phyloP scores from a whole-genome alignment of 2,329 filamentous ascomycete genomes.

The Fusarium decemcellulare region DNA sequence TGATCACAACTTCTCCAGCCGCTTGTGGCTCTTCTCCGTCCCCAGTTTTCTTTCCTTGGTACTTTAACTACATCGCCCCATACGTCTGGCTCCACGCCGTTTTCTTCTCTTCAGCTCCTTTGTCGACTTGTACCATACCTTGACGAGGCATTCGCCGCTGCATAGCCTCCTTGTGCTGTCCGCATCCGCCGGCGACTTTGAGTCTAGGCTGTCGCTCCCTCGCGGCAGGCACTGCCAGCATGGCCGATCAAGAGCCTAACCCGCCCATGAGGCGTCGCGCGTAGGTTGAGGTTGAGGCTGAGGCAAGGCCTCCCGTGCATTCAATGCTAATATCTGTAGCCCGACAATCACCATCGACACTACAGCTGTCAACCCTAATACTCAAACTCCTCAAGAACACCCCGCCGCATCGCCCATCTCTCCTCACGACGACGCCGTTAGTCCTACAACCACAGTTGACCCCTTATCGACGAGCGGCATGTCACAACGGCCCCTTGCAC shows the following conservation, averaged over 20 bases:
- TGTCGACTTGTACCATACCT: conserved; percentile 29
- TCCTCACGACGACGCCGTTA: conserved; percentile 56
- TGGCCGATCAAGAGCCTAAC: conserved; percentile 40
- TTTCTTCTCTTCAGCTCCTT: conserved; percentile 35
- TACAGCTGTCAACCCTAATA: conserved; percentile 55
- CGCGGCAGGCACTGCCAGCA: conserved; percentile 29
- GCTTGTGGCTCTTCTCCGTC: conserved; percentile 19
- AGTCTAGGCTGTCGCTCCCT: conserved; percentile 27
- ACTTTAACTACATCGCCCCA: conserved; percentile 32
- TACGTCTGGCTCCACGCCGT: conserved; percentile 43
- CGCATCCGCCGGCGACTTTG: not conserved
- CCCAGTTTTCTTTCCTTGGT: conserved; percentile 22
- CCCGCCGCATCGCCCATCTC: conserved; percentile 52
- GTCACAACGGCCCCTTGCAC: conserved; percentile 43
- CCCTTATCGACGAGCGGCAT: conserved; percentile 45
- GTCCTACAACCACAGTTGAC: conserved; percentile 56
- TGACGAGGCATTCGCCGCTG: conserved; percentile 32
- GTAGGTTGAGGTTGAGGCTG: conserved; percentile 41
- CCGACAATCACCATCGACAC: conserved; percentile 71
- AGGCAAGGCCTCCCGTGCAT: conserved; percentile 29
- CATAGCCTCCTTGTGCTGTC: conserved; percentile 41
- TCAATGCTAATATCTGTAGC: conserved; percentile 50
- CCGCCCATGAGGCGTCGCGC: conserved; percentile 46
- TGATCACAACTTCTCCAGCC: conserved; percentile 16
- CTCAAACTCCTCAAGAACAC: conserved; percentile 48